These are phyloP conservation scores for Neostapfia colusana DNA, from an alignment of 176 grass and related monocot species.

Conservation along the genomic window DNA sequence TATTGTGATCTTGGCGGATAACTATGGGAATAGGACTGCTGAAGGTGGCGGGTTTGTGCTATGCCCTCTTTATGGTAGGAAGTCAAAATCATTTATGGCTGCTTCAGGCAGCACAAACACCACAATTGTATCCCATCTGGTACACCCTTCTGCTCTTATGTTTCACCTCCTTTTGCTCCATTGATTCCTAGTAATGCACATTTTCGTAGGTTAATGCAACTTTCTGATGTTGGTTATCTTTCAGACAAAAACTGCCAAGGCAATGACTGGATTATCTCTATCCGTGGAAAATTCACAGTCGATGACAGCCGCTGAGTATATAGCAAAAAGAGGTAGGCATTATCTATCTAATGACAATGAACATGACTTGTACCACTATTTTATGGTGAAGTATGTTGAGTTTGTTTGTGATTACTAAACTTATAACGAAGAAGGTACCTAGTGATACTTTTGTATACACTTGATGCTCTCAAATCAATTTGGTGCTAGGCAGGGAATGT, in stretches of 20 bases:
- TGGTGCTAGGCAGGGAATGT: background rate
- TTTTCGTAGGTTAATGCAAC: constrained; percentile 21
- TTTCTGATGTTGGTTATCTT: constrained; percentile 24
- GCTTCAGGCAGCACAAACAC: constrained; percentile 74
- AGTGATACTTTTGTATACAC: background rate
- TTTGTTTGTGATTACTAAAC: background rate
- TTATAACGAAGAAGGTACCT: constrained; percentile 5
- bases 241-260: constrained; percentile 88
- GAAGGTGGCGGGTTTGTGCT: constrained; percentile 91
- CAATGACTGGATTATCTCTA: constrained; percentile 69
- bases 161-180: background rate
- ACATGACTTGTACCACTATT: background rate
- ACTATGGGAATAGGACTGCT: constrained; percentile 67
- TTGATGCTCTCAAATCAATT: background rate
- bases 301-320: constrained; percentile 78
- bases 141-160: constrained; percentile 29
- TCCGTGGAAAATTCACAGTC: constrained; percentile 75
- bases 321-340: constrained; percentile 75
- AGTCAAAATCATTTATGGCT: constrained; percentile 95
- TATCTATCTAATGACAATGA: background rate
- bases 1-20: constrained; percentile 70
- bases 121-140: constrained; percentile 82
- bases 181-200: background rate
- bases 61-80: constrained; percentile 90
- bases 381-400: background rate